Percentiles rank a stretch among this genome's conserved stretches.
Evolutionary conservation across 345 rosid genomes (phyloP).

Genomic region (Raphanus raphanistrum): DNA sequence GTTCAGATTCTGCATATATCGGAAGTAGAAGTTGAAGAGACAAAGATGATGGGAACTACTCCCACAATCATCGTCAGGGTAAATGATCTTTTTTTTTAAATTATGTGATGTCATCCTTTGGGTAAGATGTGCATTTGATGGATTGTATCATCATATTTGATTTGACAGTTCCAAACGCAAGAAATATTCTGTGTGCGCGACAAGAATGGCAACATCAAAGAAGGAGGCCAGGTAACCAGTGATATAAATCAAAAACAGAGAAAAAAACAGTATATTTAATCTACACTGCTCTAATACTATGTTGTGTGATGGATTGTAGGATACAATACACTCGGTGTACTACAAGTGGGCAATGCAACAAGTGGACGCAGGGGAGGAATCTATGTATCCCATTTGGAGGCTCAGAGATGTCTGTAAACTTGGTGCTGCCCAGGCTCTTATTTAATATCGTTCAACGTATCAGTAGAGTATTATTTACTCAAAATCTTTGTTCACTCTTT

Average conservation of each 20-base stretch:
- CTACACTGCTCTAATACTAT: background rate
- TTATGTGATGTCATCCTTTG: background rate
- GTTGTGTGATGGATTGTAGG: constrained; percentile 39
- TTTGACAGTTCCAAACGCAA: constrained; percentile 80
- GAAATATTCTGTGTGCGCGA: constrained; percentile 83
- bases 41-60: constrained; percentile 88
- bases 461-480: background rate
- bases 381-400: constrained; percentile 87
- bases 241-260: background rate
- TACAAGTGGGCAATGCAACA: constrained; percentile 97
- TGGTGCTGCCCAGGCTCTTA: constrained; percentile 82
- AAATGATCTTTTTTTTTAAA: constrained; percentile 20
- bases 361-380: constrained; percentile 79
- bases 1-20: constrained; percentile 87
- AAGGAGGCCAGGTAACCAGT: constrained; percentile 80
- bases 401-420: constrained; percentile 70
- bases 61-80: constrained; percentile 80
- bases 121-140: background rate
- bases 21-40: constrained; percentile 84
- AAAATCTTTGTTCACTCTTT: background rate
- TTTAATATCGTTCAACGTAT: constrained; percentile 37
- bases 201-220: constrained; percentile 66
- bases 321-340: constrained; percentile 77
- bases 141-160: constrained; percentile 22
- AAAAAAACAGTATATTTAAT: background rate